Evolutionary conservation across 2,329 filamentous ascomycete genomes (phyloP).

Genomic region (Diaporthe sp.): DNA sequence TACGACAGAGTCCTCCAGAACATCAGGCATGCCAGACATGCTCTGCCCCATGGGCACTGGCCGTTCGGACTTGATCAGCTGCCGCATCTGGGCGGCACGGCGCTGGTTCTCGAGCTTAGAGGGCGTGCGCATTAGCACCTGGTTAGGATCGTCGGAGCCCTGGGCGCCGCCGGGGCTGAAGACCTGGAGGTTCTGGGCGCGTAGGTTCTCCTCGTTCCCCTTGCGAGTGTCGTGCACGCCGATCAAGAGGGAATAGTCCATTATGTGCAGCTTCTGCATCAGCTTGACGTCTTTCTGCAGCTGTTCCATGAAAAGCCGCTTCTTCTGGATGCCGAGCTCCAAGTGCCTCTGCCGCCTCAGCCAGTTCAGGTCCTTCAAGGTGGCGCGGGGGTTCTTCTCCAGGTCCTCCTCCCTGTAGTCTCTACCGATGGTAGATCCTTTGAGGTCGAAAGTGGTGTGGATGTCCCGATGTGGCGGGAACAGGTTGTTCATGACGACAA

Average conservation of each 20-base stretch:
- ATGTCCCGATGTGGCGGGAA: constrained; percentile 98
- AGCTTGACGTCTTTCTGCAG: constrained; percentile 88
- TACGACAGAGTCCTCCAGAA: constrained; percentile 79
- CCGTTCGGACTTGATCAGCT: constrained; percentile 92
- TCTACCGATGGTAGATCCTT: constrained; percentile 93
- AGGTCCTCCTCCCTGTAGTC: constrained; percentile 91
- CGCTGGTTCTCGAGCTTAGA: constrained; percentile 92
- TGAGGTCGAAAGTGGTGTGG: constrained; percentile 95
- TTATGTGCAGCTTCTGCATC: constrained; percentile 90
- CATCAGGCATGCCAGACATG: constrained; percentile 87
- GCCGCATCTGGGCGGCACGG: constrained; percentile 89
- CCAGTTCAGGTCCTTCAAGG: constrained; percentile 98
- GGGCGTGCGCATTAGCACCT: constrained; percentile 84
- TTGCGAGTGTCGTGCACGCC: constrained; percentile 91
- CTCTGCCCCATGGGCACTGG: constrained; percentile 92
- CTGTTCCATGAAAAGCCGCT: constrained; percentile 87
- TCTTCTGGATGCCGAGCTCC: constrained; percentile 90
- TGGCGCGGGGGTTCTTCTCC: constrained; percentile 89
- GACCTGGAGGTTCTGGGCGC: constrained; percentile 88
- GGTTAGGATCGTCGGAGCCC: constrained; percentile 64
- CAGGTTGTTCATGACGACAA: constrained; percentile 99
- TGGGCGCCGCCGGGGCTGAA: constrained; percentile 87
- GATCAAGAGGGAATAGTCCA: constrained; percentile 97
- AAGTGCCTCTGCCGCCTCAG: constrained; percentile 84
- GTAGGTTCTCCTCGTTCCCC: constrained; percentile 95